A percentile compares a stretch with the other conserved stretches of the same genome.
These are phyloP conservation scores for Aspergillus ellipticus DNA, from an alignment of 495 filamentous ascomycete species.

Conservation along the genomic window DNA sequence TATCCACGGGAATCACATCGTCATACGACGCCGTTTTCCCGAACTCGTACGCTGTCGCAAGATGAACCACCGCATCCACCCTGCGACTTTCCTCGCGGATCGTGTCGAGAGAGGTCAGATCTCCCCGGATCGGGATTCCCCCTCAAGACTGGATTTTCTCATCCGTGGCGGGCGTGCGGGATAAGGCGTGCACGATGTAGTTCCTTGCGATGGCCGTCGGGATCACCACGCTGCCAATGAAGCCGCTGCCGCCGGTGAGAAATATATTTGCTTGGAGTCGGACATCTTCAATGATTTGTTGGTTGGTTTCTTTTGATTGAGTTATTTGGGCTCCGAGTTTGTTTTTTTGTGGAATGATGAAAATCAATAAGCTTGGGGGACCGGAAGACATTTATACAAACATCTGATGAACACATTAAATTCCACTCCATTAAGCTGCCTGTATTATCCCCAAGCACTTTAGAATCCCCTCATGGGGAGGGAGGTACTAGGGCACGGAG, in stretches of 20 bases:
- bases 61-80: conserved; percentile 43
- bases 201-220: conserved; percentile 38
- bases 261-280: conserved; percentile 25
- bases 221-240: conserved; percentile 40
- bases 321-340: too few species aligned
- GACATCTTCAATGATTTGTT: neutral
- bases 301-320: neutral
- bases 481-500: too few species aligned
- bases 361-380: too few species aligned
- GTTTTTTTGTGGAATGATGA: too few species aligned
- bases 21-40: conserved; percentile 23
- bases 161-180: conserved; percentile 33
- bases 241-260: conserved; percentile 47
- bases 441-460: too few species aligned
- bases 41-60: conserved; percentile 46
- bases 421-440: too few species aligned
- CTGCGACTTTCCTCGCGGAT: conserved; percentile 31
- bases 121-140: conserved; percentile 31
- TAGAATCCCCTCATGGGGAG: too few species aligned
- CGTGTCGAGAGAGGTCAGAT: conserved; percentile 32
- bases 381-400: too few species aligned
- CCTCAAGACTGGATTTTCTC: conserved; percentile 25
- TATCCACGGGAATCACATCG: conserved; percentile 26
- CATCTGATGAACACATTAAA: too few species aligned
- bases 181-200: conserved; percentile 42